A percentile compares a stretch with the other conserved stretches of the same genome.
These are phyloP conservation scores for Fraxinus sp. DNA, from an alignment of 305 asterid species.

Conservation along the genomic window DNA sequence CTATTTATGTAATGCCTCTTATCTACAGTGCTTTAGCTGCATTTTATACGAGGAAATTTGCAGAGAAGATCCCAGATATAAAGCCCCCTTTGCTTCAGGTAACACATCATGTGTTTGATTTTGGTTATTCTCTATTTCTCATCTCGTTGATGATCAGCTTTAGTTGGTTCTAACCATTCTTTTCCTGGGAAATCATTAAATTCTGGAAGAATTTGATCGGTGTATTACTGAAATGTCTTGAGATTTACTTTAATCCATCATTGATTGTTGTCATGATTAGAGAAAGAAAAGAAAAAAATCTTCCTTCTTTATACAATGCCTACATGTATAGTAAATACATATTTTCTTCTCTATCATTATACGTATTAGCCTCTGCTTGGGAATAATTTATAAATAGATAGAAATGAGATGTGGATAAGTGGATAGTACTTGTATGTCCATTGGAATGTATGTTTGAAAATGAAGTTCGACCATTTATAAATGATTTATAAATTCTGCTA, in stretches of 20 bases:
- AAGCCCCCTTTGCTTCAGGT: slow-evolving; percentile 96
- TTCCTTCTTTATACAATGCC: neutral
- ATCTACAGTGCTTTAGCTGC: slow-evolving; percentile 89
- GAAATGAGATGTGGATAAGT: neutral
- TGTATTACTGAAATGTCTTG: neutral
- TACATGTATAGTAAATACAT: slow-evolving; percentile 4
- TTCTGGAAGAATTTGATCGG: neutral
- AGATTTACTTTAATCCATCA: slow-evolving; percentile 19
- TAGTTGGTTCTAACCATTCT: neutral
- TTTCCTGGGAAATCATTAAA: slow-evolving; percentile 5
- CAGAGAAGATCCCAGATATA: slow-evolving; percentile 66
- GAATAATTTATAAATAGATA: neutral
- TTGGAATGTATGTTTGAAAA: neutral
- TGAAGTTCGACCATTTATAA: neutral
- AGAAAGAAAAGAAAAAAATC: slow-evolving; percentile 7
- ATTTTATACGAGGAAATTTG: slow-evolving; percentile 81
- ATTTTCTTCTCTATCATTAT: neutral
- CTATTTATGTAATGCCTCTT: slow-evolving; percentile 24
- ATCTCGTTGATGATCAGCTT: slow-evolving; percentile 14
- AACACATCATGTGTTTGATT: slow-evolving; percentile 30
- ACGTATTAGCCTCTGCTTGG: neutral
- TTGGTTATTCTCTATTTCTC: slow-evolving; percentile 19
- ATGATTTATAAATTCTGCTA: neutral
- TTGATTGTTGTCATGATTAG: slow-evolving; percentile 9
- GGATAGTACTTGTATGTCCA: neutral